Evolutionary conservation across 2,329 filamentous ascomycete species (phyloP).

Genomic region (Leptographium galeiforme): DNA sequence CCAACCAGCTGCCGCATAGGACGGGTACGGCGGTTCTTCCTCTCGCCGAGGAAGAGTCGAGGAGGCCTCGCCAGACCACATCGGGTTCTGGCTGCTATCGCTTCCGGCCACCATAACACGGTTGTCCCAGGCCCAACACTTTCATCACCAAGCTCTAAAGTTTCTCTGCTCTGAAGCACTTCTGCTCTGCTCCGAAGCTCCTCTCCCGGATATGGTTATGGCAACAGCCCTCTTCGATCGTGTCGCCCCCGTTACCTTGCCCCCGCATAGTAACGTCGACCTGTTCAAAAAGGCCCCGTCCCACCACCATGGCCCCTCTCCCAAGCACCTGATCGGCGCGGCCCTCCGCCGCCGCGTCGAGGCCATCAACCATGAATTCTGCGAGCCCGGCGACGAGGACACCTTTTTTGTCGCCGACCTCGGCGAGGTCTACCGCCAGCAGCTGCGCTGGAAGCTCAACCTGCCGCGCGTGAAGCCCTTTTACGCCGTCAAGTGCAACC

Average conservation of each 20-base stretch:
- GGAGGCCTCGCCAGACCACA: conserved; percentile 88
- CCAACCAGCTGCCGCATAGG: conserved; percentile 99
- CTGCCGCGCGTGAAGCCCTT: conserved; percentile 88
- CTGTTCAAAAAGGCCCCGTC: conserved; percentile 25
- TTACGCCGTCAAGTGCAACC: conserved; percentile 99
- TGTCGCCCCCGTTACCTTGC: conserved; percentile 35
- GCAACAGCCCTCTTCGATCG: conserved; percentile 43
- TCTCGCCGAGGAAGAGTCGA: conserved; percentile 99
- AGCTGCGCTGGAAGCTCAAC: conserved; percentile 94
- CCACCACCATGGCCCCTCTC: conserved; percentile 23
- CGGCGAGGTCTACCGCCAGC: conserved; percentile 96
- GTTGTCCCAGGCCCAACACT: too few species aligned
- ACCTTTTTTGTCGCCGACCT: conserved; percentile 97
- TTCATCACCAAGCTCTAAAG: too few species aligned
- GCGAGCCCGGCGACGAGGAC: conserved; percentile 87
- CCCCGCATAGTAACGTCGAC: conserved; percentile 30
- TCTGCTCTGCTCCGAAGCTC: conserved; percentile 4
- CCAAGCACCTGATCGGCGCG: conserved; percentile 75
- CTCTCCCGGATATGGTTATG: conserved; percentile 46
- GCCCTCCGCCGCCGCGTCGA: conserved; percentile 78
- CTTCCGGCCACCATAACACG: conserved; percentile 93
- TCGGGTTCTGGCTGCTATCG: conserved; percentile 84
- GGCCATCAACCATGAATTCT: conserved; percentile 72
- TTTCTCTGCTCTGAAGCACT: too few species aligned
- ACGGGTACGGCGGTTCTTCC: conserved; percentile 96